Percentiles rank a stretch among this genome's conserved stretches.
phyloP scores from a whole-genome alignment of 129 eudicot species.

The Artemisia annua region DNA sequence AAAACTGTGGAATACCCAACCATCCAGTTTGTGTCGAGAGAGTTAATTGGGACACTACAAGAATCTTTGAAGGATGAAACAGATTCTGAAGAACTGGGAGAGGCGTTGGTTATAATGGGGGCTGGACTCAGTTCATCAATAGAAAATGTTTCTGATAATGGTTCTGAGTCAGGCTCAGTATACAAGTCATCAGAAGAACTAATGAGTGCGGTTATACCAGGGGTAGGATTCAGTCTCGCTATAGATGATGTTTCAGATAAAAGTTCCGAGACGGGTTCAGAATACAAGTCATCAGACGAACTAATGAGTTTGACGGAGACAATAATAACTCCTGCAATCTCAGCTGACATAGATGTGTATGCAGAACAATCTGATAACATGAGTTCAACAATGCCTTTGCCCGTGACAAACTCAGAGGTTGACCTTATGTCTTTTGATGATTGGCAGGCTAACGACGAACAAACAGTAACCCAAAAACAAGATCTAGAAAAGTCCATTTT shows the following conservation, averaged over 20 bases:
- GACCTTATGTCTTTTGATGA: slow-evolving; percentile 54
- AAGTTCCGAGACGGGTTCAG: slow-evolving; percentile 29
- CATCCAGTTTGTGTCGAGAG: slow-evolving; percentile 44
- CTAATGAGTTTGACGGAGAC: slow-evolving; percentile 19
- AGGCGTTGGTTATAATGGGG: not conserved
- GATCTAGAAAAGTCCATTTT: not conserved
- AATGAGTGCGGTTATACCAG: no score
- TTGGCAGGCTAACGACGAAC: slow-evolving; percentile 26
- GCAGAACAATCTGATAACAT: slow-evolving; percentile 34
- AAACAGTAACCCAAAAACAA: slow-evolving; percentile 4
- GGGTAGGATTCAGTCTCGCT: not conserved
- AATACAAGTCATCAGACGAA: slow-evolving; percentile 19
- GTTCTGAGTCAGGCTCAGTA: slow-evolving; percentile 18
- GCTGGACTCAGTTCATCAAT: not conserved
- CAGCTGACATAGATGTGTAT: slow-evolving; percentile 39
- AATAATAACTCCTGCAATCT: not conserved
- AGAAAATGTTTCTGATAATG: not conserved
- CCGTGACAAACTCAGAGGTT: slow-evolving; percentile 18
- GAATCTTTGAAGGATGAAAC: slow-evolving; percentile 62
- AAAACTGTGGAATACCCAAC: slow-evolving; percentile 56
- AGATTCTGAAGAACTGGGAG: slow-evolving; percentile 20
- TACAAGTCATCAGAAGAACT: no score
- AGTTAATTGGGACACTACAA: slow-evolving; percentile 53
- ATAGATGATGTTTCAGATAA: slow-evolving; percentile 16
- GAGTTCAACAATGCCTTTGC: not conserved